Percentiles rank a stretch among this genome's conserved stretches.
phyloP scores from a whole-genome alignment of 2,329 filamentous ascomycete genomes.

The Cladophialophora immunda region DNA sequence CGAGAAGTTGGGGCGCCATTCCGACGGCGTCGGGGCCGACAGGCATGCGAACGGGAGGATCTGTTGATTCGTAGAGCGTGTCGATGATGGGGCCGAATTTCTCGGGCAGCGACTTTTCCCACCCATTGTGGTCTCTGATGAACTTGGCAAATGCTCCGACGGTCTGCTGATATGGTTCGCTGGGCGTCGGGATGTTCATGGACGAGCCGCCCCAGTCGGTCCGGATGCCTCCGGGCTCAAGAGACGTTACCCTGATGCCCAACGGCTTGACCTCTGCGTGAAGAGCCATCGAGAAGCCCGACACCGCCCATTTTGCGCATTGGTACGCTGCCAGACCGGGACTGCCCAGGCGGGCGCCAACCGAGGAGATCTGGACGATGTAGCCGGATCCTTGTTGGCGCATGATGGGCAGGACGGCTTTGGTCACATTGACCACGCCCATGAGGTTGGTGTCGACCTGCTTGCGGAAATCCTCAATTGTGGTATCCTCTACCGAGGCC shows the following conservation, averaged over 20 bases:
- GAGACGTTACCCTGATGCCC: conserved; percentile 54
- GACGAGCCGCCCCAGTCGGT: conserved; percentile 45
- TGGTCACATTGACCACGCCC: conserved; percentile 48
- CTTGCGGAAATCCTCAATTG: conserved; percentile 52
- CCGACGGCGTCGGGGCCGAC: neutral
- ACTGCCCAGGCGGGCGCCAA: conserved; percentile 28
- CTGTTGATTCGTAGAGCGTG: conserved; percentile 2
- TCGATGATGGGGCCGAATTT: neutral
- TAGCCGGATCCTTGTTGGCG: conserved; percentile 49
- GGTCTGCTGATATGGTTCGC: neutral
- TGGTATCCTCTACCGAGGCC: conserved; percentile 50
- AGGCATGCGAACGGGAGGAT: neutral
- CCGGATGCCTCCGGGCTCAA: conserved; percentile 57
- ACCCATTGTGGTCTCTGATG: neutral
- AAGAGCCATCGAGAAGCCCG: conserved; percentile 55
- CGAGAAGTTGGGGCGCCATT: neutral
- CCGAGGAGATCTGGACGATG: conserved; percentile 42
- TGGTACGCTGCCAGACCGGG: conserved; percentile 49
- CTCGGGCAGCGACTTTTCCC: neutral
- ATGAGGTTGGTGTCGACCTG: conserved; percentile 57
- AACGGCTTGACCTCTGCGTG: conserved; percentile 57
- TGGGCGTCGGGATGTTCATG: neutral
- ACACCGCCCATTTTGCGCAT: conserved; percentile 52
- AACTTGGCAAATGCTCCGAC: neutral
- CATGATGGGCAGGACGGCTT: conserved; percentile 37